phyloP scores from a whole-genome alignment of 257 asterid species.

The Solanum pennellii region DNA sequence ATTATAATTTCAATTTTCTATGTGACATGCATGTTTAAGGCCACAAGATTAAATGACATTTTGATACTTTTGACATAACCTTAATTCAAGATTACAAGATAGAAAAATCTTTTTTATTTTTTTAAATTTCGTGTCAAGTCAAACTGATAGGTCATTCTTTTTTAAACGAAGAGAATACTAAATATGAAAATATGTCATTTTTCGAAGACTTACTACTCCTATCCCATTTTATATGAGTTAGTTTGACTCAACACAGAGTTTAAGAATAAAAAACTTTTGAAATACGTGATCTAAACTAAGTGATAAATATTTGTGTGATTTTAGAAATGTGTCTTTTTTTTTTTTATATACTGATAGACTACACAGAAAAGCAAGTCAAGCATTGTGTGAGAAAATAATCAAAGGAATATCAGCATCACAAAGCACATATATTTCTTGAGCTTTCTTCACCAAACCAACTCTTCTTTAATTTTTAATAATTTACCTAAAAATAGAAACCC shows the following conservation, averaged over 20 bases:
- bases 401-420: slow-evolving; percentile 15
- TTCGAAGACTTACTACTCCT: neutral
- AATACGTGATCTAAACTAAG: neutral
- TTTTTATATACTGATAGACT: too few species aligned
- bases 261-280: neutral
- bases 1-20: too few species aligned
- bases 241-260: fast-evolving
- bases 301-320: neutral
- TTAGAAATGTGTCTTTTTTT: too few species aligned
- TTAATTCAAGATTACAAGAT: neutral
- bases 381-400: slow-evolving; percentile 53
- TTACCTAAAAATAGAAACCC: slow-evolving; percentile 40
- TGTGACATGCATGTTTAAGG: neutral
- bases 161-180: neutral
- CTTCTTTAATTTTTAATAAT: neutral
- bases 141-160: neutral
- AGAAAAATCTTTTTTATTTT: neutral
- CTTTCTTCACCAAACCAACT: neutral
- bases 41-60: neutral
- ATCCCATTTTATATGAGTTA: neutral
- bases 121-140: neutral
- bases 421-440: neutral
- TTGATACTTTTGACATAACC: neutral
- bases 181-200: neutral
- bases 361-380: neutral